These are phyloP conservation scores for Lobosporangium transversale DNA, from an alignment of 192 early-diverging fungal species.

Conservation along the genomic window DNA sequence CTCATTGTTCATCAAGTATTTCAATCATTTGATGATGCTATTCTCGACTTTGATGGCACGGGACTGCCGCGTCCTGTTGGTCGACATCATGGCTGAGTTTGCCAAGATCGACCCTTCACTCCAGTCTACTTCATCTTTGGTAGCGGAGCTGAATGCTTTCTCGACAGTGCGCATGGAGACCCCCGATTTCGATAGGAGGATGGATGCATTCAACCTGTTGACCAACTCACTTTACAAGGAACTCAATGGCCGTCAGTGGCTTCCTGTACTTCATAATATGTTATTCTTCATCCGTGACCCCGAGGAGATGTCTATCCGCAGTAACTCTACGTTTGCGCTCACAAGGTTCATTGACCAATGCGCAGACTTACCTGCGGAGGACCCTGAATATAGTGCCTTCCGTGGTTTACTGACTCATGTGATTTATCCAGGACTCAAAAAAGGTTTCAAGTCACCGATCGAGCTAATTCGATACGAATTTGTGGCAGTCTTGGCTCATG, in stretches of 20 bases:
- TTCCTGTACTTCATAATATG: constrained; percentile 91
- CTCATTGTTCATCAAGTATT: constrained; percentile 67
- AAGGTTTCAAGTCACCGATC: constrained; percentile 63
- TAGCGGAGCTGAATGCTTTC: constrained; percentile 84
- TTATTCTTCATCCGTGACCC: constrained; percentile 82
- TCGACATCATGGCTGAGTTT: constrained; percentile 71
- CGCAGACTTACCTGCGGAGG: constrained; percentile 30
- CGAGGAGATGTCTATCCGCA: constrained; percentile 89
- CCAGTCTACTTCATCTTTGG: constrained; percentile 60
- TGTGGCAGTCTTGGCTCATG: constrained; percentile 67
- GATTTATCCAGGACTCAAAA: constrained; percentile 78
- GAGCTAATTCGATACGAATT: constrained; percentile 79
- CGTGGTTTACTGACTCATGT: constrained; percentile 66
- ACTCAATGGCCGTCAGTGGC: constrained; percentile 81
- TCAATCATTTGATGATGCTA: constrained; percentile 70
- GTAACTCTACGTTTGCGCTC: constrained; percentile 82
- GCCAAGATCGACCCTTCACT: constrained; percentile 67
- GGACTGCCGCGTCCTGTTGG: constrained; percentile 70
- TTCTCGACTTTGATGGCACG: constrained; percentile 74
- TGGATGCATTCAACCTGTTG: constrained; percentile 80
- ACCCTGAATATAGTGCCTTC: constrained; percentile 50
- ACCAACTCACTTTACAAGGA: constrained; percentile 73
- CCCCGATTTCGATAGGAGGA: constrained; percentile 85
- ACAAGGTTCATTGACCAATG: constrained; percentile 72
- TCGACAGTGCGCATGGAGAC: constrained; percentile 81